These are phyloP conservation scores for Lachancea mirantina DNA, from an alignment of 805 yeast genomes.

Conservation along the genomic window DNA sequence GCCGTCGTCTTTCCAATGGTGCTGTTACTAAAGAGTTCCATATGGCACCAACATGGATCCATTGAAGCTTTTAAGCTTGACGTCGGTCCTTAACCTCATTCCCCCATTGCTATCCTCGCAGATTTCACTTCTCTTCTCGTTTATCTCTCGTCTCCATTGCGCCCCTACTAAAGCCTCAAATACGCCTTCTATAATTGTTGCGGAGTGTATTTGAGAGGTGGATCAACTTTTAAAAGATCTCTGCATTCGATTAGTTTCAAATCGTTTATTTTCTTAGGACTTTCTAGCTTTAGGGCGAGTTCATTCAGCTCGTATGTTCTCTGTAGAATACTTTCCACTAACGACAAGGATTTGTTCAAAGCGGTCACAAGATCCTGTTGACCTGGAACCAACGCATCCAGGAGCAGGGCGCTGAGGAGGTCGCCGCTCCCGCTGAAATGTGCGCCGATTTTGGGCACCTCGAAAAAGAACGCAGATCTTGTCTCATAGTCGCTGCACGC, in stretches of 20 bases:
- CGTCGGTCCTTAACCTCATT: too few relatives aligned
- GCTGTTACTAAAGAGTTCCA: too few relatives aligned
- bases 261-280: slow-evolving; percentile 32
- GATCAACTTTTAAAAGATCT: slow-evolving; percentile 18
- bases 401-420: slow-evolving; percentile 54
- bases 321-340: slow-evolving; percentile 37
- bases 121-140: too few relatives aligned
- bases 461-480: slow-evolving; percentile 33
- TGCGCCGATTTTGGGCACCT: slow-evolving; percentile 47
- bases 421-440: slow-evolving; percentile 72
- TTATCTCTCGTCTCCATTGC: too few relatives aligned
- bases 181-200: slow-evolving; percentile 15
- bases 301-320: slow-evolving; percentile 30
- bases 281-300: background rate
- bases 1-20: too few relatives aligned
- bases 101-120: too few relatives aligned
- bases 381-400: slow-evolving; percentile 37
- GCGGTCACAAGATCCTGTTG: slow-evolving; percentile 21
- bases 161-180: slow-evolving; percentile 10
- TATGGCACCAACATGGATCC: too few relatives aligned
- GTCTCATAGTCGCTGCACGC: slow-evolving; percentile 27
- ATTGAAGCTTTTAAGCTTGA: too few relatives aligned
- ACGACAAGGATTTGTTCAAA: slow-evolving; percentile 34
- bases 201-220: slow-evolving; percentile 6
- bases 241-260: slow-evolving; percentile 40